Percentiles rank a stretch among this genome's conserved stretches.
Evolutionary conservation across 495 filamentous ascomycete species (phyloP).

Genomic region (Penicillium bovifimosum): DNA sequence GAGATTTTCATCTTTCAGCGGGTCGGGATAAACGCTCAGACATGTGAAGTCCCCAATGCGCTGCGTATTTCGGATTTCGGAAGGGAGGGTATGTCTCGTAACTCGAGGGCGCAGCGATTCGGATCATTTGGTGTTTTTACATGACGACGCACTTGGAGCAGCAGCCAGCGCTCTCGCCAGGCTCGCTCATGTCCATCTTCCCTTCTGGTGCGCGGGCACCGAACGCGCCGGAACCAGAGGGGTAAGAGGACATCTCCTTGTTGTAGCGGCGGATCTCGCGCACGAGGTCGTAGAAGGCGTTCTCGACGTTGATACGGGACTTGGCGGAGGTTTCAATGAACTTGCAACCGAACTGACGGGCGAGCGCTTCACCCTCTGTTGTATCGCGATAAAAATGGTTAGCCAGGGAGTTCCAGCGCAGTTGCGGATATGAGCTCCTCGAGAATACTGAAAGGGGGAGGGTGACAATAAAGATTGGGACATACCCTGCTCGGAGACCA

Average conservation of each 20-base stretch:
- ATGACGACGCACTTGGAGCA: conserved; percentile 86
- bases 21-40: not conserved
- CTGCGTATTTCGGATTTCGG: not conserved
- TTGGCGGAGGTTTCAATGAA: conserved; percentile 99
- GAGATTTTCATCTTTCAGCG: conserved; percentile 2
- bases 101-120: conserved; percentile 1
- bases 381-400: conserved; percentile 8
- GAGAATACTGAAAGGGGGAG: not conserved
- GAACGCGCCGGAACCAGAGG: conserved; percentile 56
- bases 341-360: conserved; percentile 83
- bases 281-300: conserved; percentile 96
- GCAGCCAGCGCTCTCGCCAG: conserved; percentile 67
- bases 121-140: conserved; percentile 48
- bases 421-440: not conserved
- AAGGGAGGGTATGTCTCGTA: not conserved
- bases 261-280: conserved; percentile 96
- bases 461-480: conserved; percentile 8
- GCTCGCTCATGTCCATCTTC: conserved; percentile 75
- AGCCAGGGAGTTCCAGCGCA: not conserved
- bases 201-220: conserved; percentile 56
- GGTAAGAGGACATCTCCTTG: conserved; percentile 88
- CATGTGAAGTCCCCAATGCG: not conserved
- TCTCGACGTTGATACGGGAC: conserved; percentile 95
- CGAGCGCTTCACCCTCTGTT: conserved; percentile 84
- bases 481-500: conserved; percentile 86